Evolutionary conservation across 2,329 filamentous ascomycete species (phyloP).

Genomic region (Colletotrichum costaricense): DNA sequence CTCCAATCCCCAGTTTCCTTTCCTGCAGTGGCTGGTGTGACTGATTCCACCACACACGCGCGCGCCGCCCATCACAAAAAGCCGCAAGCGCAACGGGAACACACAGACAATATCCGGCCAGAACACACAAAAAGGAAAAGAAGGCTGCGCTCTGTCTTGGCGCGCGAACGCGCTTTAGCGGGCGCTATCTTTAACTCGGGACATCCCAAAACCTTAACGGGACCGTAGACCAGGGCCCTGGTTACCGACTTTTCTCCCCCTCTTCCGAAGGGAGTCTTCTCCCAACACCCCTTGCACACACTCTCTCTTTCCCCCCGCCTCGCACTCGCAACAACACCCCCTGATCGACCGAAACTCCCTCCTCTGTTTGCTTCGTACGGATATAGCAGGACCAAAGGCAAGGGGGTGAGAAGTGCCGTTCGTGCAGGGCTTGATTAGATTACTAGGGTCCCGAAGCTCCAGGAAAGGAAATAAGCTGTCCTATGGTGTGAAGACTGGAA

Average conservation of each 20-base stretch:
- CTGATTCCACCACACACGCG: not conserved
- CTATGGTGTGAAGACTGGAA: not conserved
- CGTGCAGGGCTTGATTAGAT: not conserved
- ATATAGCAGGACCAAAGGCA: not conserved
- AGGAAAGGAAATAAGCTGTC: not conserved
- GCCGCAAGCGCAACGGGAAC: not conserved
- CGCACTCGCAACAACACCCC: not conserved
- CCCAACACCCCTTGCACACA: not conserved
- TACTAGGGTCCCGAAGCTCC: not conserved
- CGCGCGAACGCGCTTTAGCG: not conserved
- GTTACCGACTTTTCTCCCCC: not conserved
- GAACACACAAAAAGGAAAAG: not conserved
- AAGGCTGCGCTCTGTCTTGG: not conserved
- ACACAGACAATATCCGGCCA: too few species aligned
- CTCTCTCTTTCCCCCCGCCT: not conserved
- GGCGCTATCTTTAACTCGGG: conserved; percentile 16
- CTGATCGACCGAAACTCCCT: not conserved
- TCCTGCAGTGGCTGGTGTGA: not conserved
- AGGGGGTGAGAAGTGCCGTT: not conserved
- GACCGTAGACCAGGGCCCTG: conserved; percentile 27
- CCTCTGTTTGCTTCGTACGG: not conserved
- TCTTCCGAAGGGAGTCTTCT: not conserved
- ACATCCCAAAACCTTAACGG: conserved; percentile 29
- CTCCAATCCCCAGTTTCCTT: not conserved
- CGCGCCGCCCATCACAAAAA: not conserved